These are phyloP conservation scores for Claviceps quebecensis DNA, from an alignment of 2,329 filamentous ascomycete genomes.

Conservation along the genomic window DNA sequence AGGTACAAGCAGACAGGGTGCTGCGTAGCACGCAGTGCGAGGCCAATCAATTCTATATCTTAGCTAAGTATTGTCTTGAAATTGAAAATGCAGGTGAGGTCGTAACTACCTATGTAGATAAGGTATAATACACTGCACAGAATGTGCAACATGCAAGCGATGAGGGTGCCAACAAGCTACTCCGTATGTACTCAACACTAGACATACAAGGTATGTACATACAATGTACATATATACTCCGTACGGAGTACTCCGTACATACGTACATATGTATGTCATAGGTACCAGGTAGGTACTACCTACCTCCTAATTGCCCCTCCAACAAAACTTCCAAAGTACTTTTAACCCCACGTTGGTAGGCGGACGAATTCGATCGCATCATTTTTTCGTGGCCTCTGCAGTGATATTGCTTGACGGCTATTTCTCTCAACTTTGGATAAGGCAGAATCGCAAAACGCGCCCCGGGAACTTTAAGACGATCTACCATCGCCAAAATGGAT, in stretches of 20 bases:
- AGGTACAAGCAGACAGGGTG: not conserved
- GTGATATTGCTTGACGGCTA: not conserved
- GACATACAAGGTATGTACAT: no score
- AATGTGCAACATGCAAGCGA: no score
- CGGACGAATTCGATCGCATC: no score
- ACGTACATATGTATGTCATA: not conserved
- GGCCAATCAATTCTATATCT: not conserved
- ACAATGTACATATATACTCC: not conserved
- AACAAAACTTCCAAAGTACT: not conserved
- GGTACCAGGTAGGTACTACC: no score
- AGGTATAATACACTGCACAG: no score
- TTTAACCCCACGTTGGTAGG: not conserved
- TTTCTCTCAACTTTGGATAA: not conserved
- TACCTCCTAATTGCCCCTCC: not conserved
- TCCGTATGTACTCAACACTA: no score
- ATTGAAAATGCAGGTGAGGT: not conserved
- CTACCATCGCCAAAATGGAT: conserved; percentile 18
- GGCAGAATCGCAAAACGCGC: not conserved
- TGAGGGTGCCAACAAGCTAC: no score
- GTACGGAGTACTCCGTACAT: not conserved
- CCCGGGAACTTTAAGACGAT: not conserved
- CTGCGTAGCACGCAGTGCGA: not conserved
- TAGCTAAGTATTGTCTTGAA: not conserved
- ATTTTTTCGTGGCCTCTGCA: not conserved
- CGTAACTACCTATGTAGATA: no score